These are phyloP conservation scores for Podospora fimiseda DNA, from an alignment of 495 filamentous ascomycete species.

Conservation along the genomic window DNA sequence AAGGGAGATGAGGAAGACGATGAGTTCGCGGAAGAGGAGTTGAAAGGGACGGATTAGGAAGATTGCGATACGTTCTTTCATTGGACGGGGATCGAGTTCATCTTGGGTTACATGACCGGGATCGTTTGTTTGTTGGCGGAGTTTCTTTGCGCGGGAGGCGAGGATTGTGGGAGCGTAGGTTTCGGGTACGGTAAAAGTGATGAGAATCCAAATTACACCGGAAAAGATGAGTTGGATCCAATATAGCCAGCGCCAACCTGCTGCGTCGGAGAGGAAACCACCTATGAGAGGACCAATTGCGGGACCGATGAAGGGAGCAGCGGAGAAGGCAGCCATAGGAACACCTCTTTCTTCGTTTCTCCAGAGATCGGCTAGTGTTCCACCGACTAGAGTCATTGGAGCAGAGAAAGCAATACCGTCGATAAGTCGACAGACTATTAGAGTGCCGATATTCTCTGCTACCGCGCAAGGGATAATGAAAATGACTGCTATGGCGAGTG, in stretches of 20 bases:
- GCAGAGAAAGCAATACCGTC: constrained; percentile 79
- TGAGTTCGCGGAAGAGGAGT: constrained; percentile 70
- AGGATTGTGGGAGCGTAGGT: constrained; percentile 73
- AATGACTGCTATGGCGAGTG: constrained; percentile 59
- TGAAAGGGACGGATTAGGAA: constrained; percentile 70
- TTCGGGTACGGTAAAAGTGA: constrained; percentile 75
- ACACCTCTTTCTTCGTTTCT: constrained; percentile 74
- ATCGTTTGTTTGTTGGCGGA: constrained; percentile 62
- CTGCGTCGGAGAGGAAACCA: constrained; percentile 62
- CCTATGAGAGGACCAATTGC: constrained; percentile 68
- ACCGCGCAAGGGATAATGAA: constrained; percentile 76
- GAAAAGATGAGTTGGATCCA: constrained; percentile 73
- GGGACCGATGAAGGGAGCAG: constrained; percentile 72
- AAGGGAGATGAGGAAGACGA: constrained; percentile 68
- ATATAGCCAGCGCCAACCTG: constrained; percentile 80
- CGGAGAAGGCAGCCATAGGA: constrained; percentile 80
- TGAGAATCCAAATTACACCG: constrained; percentile 58
- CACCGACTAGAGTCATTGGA: constrained; percentile 77
- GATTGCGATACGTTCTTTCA: constrained; percentile 55
- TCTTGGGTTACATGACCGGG: constrained; percentile 60
- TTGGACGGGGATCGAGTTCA: constrained; percentile 62
- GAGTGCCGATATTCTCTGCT: constrained; percentile 63
- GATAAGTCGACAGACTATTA: constrained; percentile 65
- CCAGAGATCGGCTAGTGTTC: constrained; percentile 76
- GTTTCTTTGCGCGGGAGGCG: constrained; percentile 55